phyloP scores from a whole-genome alignment of 805 yeast species.

The Candida maesae region DNA sequence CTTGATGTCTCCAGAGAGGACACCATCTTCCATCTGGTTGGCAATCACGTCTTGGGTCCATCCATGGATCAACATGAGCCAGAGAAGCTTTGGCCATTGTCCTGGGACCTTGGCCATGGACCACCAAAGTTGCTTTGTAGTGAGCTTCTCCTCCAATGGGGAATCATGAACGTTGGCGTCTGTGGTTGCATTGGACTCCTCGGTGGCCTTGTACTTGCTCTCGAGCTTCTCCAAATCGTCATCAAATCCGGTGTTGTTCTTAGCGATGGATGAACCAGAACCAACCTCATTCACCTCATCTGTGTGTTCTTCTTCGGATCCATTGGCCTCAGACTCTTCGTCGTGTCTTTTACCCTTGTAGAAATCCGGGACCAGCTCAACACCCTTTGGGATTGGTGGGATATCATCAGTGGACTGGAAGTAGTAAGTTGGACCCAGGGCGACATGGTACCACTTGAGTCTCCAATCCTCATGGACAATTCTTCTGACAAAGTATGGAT shows the following conservation, averaged over 20 bases:
- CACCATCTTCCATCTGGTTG: constrained; percentile 39
- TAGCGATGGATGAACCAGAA: constrained; percentile 20
- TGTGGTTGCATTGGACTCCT: not conserved
- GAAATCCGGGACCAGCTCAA: constrained; percentile 54
- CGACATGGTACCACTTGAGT: constrained; percentile 50
- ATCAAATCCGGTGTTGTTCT: constrained; percentile 20
- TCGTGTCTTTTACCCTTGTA: constrained; percentile 53
- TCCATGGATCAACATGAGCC: constrained; percentile 54
- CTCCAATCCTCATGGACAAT: constrained; percentile 65
- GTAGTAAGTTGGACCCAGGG: constrained; percentile 53
- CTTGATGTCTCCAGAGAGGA: constrained; percentile 43
- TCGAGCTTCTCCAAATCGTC: constrained; percentile 22
- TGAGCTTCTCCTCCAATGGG: constrained; percentile 25
- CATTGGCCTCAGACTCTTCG: not conserved
- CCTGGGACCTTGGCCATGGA: constrained; percentile 43
- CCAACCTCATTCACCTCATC: constrained; percentile 8
- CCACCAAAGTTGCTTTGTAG: constrained; percentile 37
- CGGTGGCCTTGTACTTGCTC: constrained; percentile 12
- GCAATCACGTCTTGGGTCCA: constrained; percentile 59
- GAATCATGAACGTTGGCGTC: constrained; percentile 2
- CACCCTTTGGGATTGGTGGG: constrained; percentile 65
- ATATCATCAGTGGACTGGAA: constrained; percentile 53
- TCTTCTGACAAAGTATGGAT: constrained; percentile 61
- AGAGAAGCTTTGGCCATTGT: constrained; percentile 50
- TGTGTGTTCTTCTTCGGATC: constrained; percentile 3